Conservation (phyloP, 768 basidiomycete genomes). For the Exsudoporus frostii region DNA sequence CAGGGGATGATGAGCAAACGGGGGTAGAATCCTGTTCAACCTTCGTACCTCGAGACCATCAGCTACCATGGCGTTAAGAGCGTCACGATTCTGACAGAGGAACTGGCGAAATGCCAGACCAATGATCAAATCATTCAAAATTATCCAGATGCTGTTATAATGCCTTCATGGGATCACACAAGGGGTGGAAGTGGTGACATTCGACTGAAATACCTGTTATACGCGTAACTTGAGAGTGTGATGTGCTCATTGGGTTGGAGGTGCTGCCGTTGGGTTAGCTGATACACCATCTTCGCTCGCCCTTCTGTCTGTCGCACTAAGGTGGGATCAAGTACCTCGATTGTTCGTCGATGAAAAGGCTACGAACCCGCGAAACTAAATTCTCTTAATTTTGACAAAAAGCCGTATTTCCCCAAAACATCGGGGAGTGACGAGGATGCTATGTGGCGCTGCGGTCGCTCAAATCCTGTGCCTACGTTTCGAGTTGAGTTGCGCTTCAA, state of each 20-base stretch:
- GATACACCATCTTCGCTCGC: slow-evolving; percentile 45
- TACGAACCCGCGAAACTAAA: slow-evolving; percentile 27
- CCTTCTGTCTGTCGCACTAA: slow-evolving; percentile 62
- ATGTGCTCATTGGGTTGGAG: slow-evolving; percentile 35
- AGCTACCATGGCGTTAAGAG: slow-evolving; percentile 41
- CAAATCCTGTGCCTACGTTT: slow-evolving; percentile 1
- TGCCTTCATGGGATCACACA: slow-evolving; percentile 48
- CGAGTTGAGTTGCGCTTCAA: background rate
- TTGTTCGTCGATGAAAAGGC: background rate
- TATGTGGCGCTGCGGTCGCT: background rate
- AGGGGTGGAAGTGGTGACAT: background rate
- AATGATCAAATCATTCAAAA: slow-evolving; percentile 86
- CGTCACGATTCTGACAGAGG: slow-evolving; percentile 59
- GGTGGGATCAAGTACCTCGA: background rate
- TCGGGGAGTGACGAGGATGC: background rate
- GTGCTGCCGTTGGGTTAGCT: slow-evolving; percentile 37
- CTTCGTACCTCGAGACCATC: slow-evolving; percentile 39
- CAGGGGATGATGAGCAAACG: background rate
- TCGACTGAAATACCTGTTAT: slow-evolving; percentile 55
- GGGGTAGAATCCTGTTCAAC: background rate
- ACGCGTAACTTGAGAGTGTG: slow-evolving; percentile 46
- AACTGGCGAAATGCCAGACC: slow-evolving; percentile 72
- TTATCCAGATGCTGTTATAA: slow-evolving; percentile 89
- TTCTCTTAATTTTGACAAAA: slow-evolving; percentile 15
- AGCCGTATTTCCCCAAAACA: background rate